A percentile compares a stretch with the other conserved stretches of the same genome.
These are phyloP conservation scores for Eragrostis tef DNA, from an alignment of 202 grass and related monocot species.

Conservation along the genomic window DNA sequence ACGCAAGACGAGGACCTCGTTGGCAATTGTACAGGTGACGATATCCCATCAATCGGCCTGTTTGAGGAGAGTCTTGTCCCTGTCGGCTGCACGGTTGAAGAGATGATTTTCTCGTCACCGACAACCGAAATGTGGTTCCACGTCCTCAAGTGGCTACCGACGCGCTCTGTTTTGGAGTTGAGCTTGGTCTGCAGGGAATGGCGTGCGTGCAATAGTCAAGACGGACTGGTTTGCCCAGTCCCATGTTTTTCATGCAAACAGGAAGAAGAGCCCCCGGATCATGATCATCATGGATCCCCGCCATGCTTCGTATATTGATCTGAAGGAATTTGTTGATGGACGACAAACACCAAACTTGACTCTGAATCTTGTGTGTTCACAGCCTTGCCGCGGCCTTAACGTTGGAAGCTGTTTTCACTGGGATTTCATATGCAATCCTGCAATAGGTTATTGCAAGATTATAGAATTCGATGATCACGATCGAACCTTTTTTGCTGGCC, in stretches of 20 bases:
- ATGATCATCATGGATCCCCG: slow-evolving; percentile 13
- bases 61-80: slow-evolving; percentile 41
- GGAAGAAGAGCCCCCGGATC: slow-evolving; percentile 34
- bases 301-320: neutral
- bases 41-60: neutral
- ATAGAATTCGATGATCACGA: slow-evolving; percentile 12
- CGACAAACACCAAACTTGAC: too few relatives aligned
- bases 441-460: neutral
- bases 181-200: slow-evolving; percentile 29
- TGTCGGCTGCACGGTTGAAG: slow-evolving; percentile 17
- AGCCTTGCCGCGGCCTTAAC: slow-evolving; percentile 40
- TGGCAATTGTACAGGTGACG: neutral
- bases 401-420: neutral
- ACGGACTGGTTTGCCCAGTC: neutral
- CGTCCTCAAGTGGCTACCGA: slow-evolving; percentile 39
- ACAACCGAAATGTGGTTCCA: slow-evolving; percentile 17
- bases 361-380: slow-evolving; percentile 17
- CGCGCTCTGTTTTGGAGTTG: neutral
- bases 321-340: neutral
- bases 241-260: slow-evolving; percentile 34
- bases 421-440: slow-evolving; percentile 41
- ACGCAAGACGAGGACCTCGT: slow-evolving; percentile 17
- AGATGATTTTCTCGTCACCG: slow-evolving; percentile 7
- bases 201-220: slow-evolving; percentile 7
- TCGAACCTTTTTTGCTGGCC: slow-evolving; percentile 17